Conservation (phyloP, 805 yeast species). For the Metschnikowia borealis region DNA sequence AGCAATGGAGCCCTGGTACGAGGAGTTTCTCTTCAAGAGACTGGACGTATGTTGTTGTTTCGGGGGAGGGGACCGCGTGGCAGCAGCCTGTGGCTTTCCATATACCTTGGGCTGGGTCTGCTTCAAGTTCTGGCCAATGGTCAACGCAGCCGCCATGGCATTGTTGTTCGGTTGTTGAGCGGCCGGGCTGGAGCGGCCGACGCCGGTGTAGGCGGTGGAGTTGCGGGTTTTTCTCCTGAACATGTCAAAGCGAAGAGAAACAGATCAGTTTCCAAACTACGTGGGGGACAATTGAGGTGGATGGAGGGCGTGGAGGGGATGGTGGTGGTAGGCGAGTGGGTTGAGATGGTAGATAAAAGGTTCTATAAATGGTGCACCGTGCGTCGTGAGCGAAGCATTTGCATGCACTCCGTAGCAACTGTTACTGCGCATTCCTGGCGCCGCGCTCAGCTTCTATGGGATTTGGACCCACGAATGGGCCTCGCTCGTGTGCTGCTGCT, state of each 20-base stretch:
- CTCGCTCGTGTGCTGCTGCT: neutral
- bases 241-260: constrained; percentile 12
- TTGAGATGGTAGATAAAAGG: neutral
- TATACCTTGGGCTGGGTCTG: constrained; percentile 16
- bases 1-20: constrained; percentile 8
- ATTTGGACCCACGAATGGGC: neutral
- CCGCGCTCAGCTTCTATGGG: neutral
- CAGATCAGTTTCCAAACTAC: no score
- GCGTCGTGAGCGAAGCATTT: constrained; percentile 4
- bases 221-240: constrained; percentile 30
- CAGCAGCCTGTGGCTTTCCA: constrained; percentile 7
- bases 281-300: neutral
- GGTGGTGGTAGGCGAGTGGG: neutral
- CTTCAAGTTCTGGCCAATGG: constrained; percentile 36
- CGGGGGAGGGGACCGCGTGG: constrained; percentile 14
- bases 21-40: constrained; percentile 17
- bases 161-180: constrained; percentile 32
- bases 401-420: constrained; percentile 3
- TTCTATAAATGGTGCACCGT: constrained; percentile 1
- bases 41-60: constrained; percentile 14
- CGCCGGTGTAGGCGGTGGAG: constrained; percentile 41
- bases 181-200: constrained; percentile 33
- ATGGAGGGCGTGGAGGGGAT: neutral
- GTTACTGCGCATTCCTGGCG: constrained; percentile 3
- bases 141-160: constrained; percentile 44